Conservation (phyloP, 2,329 filamentous ascomycete genomes). For the Hypoxylon sp. region DNA sequence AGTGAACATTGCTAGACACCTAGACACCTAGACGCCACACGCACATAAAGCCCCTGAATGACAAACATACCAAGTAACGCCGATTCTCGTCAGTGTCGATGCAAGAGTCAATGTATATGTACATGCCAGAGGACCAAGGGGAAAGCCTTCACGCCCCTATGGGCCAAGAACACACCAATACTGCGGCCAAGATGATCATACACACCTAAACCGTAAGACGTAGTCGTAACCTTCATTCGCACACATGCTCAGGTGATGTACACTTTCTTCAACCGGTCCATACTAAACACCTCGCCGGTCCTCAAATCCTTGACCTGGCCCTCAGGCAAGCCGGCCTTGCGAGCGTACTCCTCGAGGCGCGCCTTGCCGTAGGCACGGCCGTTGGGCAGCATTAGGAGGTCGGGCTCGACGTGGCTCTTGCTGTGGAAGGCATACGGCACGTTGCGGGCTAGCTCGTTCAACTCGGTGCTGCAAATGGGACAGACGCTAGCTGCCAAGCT, state of each 20-base stretch:
- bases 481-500: conserved; percentile 79
- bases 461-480: conserved; percentile 94
- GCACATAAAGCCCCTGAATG: not conserved
- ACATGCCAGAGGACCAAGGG: not conserved
- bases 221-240: not conserved
- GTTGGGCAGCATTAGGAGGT: conserved; percentile 89
- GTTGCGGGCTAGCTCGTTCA: conserved; percentile 89
- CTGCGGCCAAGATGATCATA: not conserved
- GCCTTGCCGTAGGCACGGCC: conserved; percentile 86
- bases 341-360: conserved; percentile 80
- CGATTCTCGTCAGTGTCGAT: not conserved
- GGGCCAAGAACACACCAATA: not conserved
- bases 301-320: conserved; percentile 83
- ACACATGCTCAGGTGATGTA: conserved; percentile 78
- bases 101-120: conserved; percentile 9
- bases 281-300: conserved; percentile 76
- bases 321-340: conserved; percentile 79
- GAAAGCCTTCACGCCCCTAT: not conserved
- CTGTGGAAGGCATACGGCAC: conserved; percentile 97
- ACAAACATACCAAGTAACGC: not conserved
- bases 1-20: not conserved
- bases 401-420: conserved; percentile 91
- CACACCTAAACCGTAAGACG: not conserved
- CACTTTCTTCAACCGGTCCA: conserved; percentile 82
- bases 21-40: conserved; percentile 8